Base-by-base conservation (phyloP, 805 yeast genomes). In the Clavispora phyllophila region DNA sequence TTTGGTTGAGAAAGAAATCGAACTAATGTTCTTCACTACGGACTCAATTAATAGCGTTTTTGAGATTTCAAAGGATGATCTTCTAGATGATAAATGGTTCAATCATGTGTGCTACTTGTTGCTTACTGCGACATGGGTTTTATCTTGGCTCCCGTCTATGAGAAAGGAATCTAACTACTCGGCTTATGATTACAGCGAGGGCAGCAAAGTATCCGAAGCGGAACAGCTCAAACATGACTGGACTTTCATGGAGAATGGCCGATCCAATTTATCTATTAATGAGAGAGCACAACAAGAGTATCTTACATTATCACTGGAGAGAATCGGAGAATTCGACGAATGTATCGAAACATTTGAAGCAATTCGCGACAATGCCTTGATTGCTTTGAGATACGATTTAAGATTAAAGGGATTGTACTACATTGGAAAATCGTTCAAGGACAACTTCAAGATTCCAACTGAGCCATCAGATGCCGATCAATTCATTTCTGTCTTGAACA, bases 381-480 rank as follows among this genome's bases (percentile, higher is more conserved):
- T 79, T 25, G 68, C 79, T 3, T 63, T 84, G 29, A 64, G 88
- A 31, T 76, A 76, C 45, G 86, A 82, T 50, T 58, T 81, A 38
- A 66, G 84, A 47, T 67, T 72, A 44, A 72, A 79, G 45, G 68
- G 75, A 3, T 68, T 80, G 15, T 77, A 75, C 58, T 73, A 71
- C 51, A 65, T 81, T 17, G 71, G 74, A 10, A 68, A 65, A 33
- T 74, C 82, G 36, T 70, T 75, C 49, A 56, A 58, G 28, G 71
- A 68, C 34, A 72, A 74, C 32, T 72, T 68, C 28, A 81, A 82
- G 78, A 65, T 70, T 51, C 75, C 76, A 17, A 65, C 70, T 28
- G 79, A 78, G 49, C 72, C 79, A 1, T 82, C 81, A 10, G 86
- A 81, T 48, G 72, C 82, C 6, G 87, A 81, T 50, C 66, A 72